Evolutionary conservation across 2,329 filamentous ascomycete species (phyloP).

Genomic region (Aspergillus sp.): DNA sequence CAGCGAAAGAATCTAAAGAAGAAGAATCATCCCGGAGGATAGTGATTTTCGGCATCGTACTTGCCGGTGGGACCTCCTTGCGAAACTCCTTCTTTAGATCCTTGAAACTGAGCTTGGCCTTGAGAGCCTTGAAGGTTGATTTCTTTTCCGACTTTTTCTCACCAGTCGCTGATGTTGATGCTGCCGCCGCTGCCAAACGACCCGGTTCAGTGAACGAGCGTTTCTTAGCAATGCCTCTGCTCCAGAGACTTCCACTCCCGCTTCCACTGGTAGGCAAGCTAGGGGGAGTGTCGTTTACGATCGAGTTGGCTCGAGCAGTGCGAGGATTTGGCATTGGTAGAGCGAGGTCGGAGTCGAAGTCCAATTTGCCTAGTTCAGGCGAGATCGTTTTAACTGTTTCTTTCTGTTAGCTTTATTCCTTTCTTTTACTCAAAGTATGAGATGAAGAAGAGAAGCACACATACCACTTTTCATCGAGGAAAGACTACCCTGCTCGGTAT

Average conservation of each 20-base stretch:
- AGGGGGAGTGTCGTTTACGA: not conserved
- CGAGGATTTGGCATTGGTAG: conserved; percentile 33
- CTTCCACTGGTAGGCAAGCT: no score
- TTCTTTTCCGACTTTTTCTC: conserved; percentile 15
- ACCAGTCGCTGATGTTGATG: no score
- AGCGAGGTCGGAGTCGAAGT: conserved; percentile 30
- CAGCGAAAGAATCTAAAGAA: conserved; percentile 2
- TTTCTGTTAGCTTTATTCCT: not conserved
- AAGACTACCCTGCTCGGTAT: not conserved
- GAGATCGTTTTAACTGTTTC: not conserved
- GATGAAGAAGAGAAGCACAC: no score
- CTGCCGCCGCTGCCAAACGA: not conserved
- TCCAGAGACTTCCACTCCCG: conserved; percentile 1
- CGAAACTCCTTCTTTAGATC: conserved; percentile 31
- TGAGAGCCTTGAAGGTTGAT: conserved; percentile 29
- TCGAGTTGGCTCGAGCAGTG: conserved; percentile 9
- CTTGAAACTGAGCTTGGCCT: conserved; percentile 35
- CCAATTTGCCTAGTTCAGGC: conserved; percentile 13
- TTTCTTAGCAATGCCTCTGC: conserved; percentile 16
- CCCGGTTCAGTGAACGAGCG: conserved; percentile 21
- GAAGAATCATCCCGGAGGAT: not conserved
- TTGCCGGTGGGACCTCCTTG: conserved; percentile 16
- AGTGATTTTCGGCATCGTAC: conserved; percentile 12
- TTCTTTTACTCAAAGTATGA: not conserved
- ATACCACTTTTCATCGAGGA: not conserved